These are phyloP conservation scores for Bauhinia variegata DNA, from an alignment of 306 rosid genomes.

Conservation along the genomic window DNA sequence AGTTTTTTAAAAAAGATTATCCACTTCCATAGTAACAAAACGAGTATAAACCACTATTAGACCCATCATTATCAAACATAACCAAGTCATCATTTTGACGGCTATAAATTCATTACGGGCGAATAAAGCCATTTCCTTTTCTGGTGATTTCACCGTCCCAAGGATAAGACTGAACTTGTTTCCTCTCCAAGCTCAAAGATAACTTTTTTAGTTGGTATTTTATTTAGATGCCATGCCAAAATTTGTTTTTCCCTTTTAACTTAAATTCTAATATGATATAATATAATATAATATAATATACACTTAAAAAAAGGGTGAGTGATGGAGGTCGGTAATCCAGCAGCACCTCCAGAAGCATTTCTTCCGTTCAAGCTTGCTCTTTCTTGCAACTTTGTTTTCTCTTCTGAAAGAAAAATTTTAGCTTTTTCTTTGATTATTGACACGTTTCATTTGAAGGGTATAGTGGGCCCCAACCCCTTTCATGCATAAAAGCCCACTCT, in stretches of 20 bases:
- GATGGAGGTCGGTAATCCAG: constrained; percentile 40
- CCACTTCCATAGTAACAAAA: constrained; percentile 42
- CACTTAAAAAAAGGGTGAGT: neutral
- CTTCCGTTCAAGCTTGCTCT: constrained; percentile 36
- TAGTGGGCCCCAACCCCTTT: constrained; percentile 42
- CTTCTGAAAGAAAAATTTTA: constrained; percentile 1
- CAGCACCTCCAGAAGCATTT: constrained; percentile 39
- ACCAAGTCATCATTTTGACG: constrained; percentile 40
- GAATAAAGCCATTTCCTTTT: constrained; percentile 39
- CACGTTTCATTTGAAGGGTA: constrained; percentile 48
- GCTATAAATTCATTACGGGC: constrained; percentile 40
- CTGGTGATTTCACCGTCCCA: constrained; percentile 31
- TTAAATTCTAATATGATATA: too few species aligned
- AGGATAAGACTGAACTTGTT: constrained; percentile 40
- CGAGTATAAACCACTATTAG: constrained; percentile 37
- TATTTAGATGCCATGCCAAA: constrained; percentile 35
- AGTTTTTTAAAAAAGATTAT: constrained; percentile 57
- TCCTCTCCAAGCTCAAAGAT: constrained; percentile 40
- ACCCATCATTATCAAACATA: constrained; percentile 36
- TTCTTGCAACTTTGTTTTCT: too few species aligned
- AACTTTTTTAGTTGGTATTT: constrained; percentile 21
- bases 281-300: too few species aligned
- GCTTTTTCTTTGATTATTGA: constrained; percentile 41
- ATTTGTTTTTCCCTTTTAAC: constrained; percentile 2
- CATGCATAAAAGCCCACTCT: constrained; percentile 62